phyloP scores from a whole-genome alignment of 2,329 filamentous ascomycete genomes.

The Phialophora macrospora region DNA sequence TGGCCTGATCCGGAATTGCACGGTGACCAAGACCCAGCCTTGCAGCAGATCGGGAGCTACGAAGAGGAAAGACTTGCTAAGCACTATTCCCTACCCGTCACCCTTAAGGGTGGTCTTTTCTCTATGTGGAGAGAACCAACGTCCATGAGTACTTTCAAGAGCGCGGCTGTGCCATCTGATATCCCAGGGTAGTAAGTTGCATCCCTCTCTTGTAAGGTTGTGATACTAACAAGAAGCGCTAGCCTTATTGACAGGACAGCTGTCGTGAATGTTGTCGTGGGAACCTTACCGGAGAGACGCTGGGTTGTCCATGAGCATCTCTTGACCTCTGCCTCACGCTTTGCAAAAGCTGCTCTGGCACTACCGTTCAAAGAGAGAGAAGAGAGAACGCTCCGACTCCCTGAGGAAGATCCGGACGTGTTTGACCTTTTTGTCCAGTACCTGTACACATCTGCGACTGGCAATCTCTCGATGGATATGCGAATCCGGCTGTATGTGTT shows the following conservation, averaged over 20 bases:
- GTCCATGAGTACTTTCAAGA: neutral
- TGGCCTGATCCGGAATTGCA: neutral
- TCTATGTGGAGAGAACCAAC: neutral
- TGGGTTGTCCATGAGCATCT: constrained; percentile 33
- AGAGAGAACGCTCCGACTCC: constrained; percentile 28
- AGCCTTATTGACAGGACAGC: constrained; percentile 1
- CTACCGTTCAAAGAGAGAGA: constrained; percentile 24
- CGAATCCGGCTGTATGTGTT: constrained; percentile 12
- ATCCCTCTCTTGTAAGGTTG: neutral
- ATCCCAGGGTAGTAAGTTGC: neutral
- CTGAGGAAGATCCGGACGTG: constrained; percentile 30
- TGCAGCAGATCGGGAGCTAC: neutral
- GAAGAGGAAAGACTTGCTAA: constrained; percentile 1
- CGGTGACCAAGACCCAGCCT: neutral
- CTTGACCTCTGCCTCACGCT: constrained; percentile 23
- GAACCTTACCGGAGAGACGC: neutral
- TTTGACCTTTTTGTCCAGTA: constrained; percentile 31
- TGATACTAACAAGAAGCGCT: neutral
- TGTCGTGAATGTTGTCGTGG: constrained; percentile 18
- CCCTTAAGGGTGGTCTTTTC: neutral
- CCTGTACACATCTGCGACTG: constrained; percentile 22
- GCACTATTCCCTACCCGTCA: neutral
- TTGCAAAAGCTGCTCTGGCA: constrained; percentile 26
- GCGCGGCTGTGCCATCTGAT: neutral
- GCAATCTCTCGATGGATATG: neutral